Base-by-base conservation (phyloP, 2,329 filamentous ascomycete species). In the Mycosphaerella arachidis region DNA sequence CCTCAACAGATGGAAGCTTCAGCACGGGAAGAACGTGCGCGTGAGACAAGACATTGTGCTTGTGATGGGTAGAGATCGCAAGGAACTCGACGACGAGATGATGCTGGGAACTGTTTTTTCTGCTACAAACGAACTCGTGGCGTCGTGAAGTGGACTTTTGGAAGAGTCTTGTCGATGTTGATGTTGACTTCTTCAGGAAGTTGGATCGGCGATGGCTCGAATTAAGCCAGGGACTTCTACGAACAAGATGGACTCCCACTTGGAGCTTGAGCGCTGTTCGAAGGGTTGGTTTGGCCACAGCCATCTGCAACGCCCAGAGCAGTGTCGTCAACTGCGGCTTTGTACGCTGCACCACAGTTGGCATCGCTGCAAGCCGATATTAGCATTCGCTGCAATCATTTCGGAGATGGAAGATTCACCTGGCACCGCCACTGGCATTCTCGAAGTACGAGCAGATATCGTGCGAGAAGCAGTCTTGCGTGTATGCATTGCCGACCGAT, bases 401-500 rank as follows among this genome's bases (percentile, higher is more conserved):
- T 40, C 10, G 16, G 2, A 54, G 20, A 2, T 40, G 5, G 16
- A 16, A 7, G 5, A 61, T 40, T 6, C 66, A 79, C 79, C 74
- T 78, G 0, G 77, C 70, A 2, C 79, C 79, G 7, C 78, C 77
- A n/a, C 70, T 76, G 1, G 79, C 78, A 54, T 76, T 77, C 31
- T 81, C 76, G 60, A 82, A 82, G 63, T 78, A 82, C 4, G 78
- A 81, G 67, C 80, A 82, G 12, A 82, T 76, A 53, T 82, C 80
- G 56, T 82, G 80, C 0, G 75, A 77, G 63, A 79, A 81, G 65
- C 80, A 82, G 53, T 82, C 77, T 61, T 81, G 79, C 0, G 79
- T 81, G 58, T 82, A 82, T 4, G 71, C 77, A 35, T 81, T 79
- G 2, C 79, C 79, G 7, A 81, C 1, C 1, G 77, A 72, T 4